A percentile compares a stretch with the other conserved stretches of the same genome.
These are phyloP conservation scores for Talaromyces adpressus DNA, from an alignment of 495 filamentous ascomycete species.

Conservation along the genomic window DNA sequence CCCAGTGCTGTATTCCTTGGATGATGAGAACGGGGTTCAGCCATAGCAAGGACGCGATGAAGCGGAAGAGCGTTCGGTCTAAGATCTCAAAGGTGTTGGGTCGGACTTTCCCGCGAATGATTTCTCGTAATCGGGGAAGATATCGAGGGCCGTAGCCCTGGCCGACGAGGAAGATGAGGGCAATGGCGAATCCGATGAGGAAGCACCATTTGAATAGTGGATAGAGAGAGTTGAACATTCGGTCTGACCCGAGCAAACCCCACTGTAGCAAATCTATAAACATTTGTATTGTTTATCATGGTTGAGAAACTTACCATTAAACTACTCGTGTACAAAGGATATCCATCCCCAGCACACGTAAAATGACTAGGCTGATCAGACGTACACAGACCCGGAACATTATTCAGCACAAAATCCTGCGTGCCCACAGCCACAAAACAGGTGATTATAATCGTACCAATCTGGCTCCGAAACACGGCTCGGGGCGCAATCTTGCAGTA, in stretches of 20 bases:
- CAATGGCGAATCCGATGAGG: background rate
- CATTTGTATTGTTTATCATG: background rate
- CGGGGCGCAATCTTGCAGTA: background rate
- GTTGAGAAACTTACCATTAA: background rate
- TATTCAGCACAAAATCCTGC: constrained; percentile 52
- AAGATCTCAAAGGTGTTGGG: background rate
- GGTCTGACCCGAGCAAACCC: background rate
- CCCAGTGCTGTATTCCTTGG: background rate
- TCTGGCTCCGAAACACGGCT: constrained; percentile 1
- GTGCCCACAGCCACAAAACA: constrained; percentile 1
- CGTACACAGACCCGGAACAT: constrained; percentile 73
- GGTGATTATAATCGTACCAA: background rate
- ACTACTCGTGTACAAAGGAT: background rate
- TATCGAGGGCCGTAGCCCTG: constrained; percentile 1
- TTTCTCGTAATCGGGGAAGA: background rate
- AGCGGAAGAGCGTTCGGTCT: background rate
- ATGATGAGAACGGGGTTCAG: background rate
- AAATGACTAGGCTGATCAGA: constrained; percentile 76
- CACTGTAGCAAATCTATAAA: background rate
- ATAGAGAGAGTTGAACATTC: background rate
- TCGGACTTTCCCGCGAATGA: background rate
- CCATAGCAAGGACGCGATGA: background rate
- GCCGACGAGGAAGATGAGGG: constrained; percentile 1
- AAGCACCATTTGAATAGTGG: constrained; percentile 1
- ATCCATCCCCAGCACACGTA: constrained; percentile 67